Evolutionary conservation across 345 rosid genomes (phyloP).

Genomic region (Capsella bursapastoris): DNA sequence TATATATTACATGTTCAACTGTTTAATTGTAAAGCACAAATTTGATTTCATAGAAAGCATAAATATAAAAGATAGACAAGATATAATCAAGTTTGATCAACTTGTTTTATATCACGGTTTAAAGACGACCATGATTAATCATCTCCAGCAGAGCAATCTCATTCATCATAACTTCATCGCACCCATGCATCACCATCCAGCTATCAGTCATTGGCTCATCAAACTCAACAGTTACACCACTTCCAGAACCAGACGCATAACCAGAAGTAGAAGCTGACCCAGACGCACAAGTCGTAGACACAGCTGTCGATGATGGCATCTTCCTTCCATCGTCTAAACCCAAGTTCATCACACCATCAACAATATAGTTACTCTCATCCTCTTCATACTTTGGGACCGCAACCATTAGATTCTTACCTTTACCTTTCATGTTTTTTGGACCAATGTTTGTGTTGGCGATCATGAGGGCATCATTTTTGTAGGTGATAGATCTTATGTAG

Average conservation of each 20-base stretch:
- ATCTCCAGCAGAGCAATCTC: constrained; percentile 44
- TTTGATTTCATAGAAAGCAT: constrained; percentile 3
- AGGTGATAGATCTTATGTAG: constrained; percentile 40
- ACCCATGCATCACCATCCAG: constrained; percentile 46
- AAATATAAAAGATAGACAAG: not conserved
- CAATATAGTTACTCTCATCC: not conserved
- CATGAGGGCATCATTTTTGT: constrained; percentile 12
- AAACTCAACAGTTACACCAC: constrained; percentile 27
- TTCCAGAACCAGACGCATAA: constrained; percentile 7
- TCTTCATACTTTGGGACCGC: not conserved
- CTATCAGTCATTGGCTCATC: constrained; percentile 43
- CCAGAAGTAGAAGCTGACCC: constrained; percentile 29
- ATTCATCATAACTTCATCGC: constrained; percentile 43
- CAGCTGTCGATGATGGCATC: not conserved
- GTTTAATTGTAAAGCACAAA: not conserved
- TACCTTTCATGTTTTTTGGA: not conserved
- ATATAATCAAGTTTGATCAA: constrained; percentile 5
- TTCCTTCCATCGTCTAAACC: not conserved
- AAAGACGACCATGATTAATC: constrained; percentile 38
- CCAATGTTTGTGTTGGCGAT: not conserved
- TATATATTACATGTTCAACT: constrained; percentile 1
- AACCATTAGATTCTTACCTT: constrained; percentile 16
- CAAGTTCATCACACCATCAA: constrained; percentile 37
- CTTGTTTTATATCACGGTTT: not conserved
- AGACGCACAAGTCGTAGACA: constrained; percentile 14